These are phyloP conservation scores for Penicillium cinerascens DNA, from an alignment of 495 filamentous ascomycete species.

Conservation along the genomic window DNA sequence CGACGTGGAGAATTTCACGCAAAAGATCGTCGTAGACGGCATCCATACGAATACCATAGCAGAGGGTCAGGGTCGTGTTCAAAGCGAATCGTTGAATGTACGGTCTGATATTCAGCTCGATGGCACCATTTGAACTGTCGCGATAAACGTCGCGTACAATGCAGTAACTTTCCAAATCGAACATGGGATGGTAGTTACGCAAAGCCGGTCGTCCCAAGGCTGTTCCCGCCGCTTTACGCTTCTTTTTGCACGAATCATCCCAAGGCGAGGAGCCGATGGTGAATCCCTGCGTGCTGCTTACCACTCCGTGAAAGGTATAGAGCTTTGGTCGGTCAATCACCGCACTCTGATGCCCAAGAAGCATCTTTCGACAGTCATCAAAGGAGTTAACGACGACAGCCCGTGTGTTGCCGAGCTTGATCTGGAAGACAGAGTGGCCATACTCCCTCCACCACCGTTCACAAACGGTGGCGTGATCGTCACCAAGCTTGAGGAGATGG, in stretches of 20 bases:
- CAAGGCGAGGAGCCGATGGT: slow-evolving; percentile 46
- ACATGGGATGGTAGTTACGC: slow-evolving; percentile 46
- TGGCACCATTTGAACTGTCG: slow-evolving; percentile 36
- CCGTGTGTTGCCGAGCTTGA: slow-evolving; percentile 50
- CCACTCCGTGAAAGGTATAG: slow-evolving; percentile 49
- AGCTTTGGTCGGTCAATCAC: slow-evolving; percentile 46
- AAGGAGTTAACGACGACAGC: slow-evolving; percentile 50
- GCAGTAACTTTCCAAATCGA: slow-evolving; percentile 50
- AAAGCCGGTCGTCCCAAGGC: slow-evolving; percentile 44
- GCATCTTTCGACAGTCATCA: slow-evolving; percentile 43
- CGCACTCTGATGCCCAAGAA: slow-evolving; percentile 45
- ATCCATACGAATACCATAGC: slow-evolving; percentile 55
- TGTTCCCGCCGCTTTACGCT: slow-evolving; percentile 48
- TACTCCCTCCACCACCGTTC: slow-evolving; percentile 53
- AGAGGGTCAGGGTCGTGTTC: slow-evolving; percentile 50
- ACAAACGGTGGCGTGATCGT: slow-evolving; percentile 52
- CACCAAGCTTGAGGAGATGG: slow-evolving; percentile 52
- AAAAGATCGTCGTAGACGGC: slow-evolving; percentile 46
- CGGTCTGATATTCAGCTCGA: slow-evolving; percentile 38
- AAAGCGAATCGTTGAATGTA: slow-evolving; percentile 50
- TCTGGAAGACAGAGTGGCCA: slow-evolving; percentile 51
- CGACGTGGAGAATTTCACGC: slow-evolving; percentile 49
- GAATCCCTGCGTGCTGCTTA: slow-evolving; percentile 44
- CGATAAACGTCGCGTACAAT: slow-evolving; percentile 43
- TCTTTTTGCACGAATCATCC: slow-evolving; percentile 52